phyloP scores from a whole-genome alignment of 2,329 filamentous ascomycete genomes.

The Sporothrix brunneoviolacea region DNA sequence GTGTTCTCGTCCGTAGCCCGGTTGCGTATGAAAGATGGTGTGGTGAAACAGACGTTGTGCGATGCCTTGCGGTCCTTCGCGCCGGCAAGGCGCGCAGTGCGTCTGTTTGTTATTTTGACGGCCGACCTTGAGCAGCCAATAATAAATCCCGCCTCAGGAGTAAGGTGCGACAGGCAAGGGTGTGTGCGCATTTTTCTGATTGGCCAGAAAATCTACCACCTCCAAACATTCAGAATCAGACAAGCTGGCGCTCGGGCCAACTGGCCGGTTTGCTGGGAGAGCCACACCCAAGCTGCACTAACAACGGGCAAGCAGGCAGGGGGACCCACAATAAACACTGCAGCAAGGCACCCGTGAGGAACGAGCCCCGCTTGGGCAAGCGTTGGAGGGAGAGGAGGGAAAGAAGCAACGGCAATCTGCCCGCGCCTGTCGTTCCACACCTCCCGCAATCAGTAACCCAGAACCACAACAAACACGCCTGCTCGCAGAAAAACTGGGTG shows the following conservation, averaged over 20 bases:
- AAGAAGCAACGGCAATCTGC: slow-evolving; percentile 5
- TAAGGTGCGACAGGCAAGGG: neutral
- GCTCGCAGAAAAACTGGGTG: neutral
- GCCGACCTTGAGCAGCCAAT: neutral
- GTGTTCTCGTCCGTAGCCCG: neutral
- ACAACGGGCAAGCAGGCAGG: too few relatives aligned
- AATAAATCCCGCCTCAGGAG: neutral
- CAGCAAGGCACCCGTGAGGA: slow-evolving; percentile 4
- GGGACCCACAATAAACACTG: neutral
- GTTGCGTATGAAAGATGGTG: too few relatives aligned
- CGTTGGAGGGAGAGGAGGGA: neutral
- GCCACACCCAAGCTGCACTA: too few relatives aligned
- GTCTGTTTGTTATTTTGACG: neutral
- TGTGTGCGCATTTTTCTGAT: slow-evolving; percentile 15
- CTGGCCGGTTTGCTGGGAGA: neutral
- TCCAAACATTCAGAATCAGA: neutral
- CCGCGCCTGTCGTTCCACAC: neutral
- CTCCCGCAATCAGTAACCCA: slow-evolving; percentile 9
- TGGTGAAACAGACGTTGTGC: too few relatives aligned
- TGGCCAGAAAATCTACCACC: slow-evolving; percentile 11
- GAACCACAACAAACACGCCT: neutral
- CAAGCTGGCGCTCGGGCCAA: neutral
- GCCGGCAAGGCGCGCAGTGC: too few relatives aligned
- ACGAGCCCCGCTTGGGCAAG: slow-evolving; percentile 1
- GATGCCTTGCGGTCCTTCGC: too few relatives aligned